Evolutionary conservation across 345 rosid genomes (phyloP).

Genomic region (Pugionium dolabratum): DNA sequence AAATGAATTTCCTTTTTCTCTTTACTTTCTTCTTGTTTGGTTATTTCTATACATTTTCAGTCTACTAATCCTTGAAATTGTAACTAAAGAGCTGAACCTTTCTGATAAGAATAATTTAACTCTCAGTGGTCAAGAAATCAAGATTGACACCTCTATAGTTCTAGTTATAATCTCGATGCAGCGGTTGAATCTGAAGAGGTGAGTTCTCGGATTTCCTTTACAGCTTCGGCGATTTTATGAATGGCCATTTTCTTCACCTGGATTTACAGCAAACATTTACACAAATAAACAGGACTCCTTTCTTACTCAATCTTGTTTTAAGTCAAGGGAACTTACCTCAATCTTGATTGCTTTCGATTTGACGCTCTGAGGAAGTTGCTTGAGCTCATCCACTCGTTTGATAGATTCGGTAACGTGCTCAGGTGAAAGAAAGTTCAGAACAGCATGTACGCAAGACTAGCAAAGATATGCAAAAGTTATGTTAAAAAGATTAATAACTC

Average conservation of each 20-base stretch:
- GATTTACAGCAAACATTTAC: slow-evolving; percentile 20
- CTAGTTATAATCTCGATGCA: slow-evolving; percentile 32
- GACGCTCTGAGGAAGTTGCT: slow-evolving; percentile 67
- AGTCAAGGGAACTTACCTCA: slow-evolving; percentile 56
- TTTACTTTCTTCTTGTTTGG: slow-evolving; percentile 14
- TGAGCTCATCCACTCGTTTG: slow-evolving; percentile 64
- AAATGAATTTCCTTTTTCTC: slow-evolving; percentile 25
- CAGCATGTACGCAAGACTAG: slow-evolving; percentile 90
- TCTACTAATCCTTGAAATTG: slow-evolving; percentile 31
- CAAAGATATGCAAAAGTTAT: slow-evolving; percentile 18
- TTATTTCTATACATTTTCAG: slow-evolving; percentile 29
- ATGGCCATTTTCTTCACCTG: slow-evolving; percentile 93
- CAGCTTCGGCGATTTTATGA: slow-evolving; percentile 58
- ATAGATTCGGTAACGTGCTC: slow-evolving; percentile 71
- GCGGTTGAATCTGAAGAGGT: slow-evolving; percentile 44
- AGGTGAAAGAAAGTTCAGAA: slow-evolving; percentile 83
- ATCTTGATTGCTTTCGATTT: slow-evolving; percentile 62
- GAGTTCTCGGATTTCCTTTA: slow-evolving; percentile 75
- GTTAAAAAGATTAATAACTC: slow-evolving; percentile 5
- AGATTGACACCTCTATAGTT: slow-evolving; percentile 31
- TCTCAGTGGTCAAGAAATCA: slow-evolving; percentile 37
- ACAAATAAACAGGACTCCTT: slow-evolving; percentile 15
- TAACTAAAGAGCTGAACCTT: slow-evolving; percentile 24
- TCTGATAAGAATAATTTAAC: slow-evolving; percentile 14
- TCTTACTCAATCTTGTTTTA: slow-evolving; percentile 53